Evolutionary conservation across 2,329 filamentous ascomycete genomes (phyloP).

Genomic region (Raffaelea arxii): DNA sequence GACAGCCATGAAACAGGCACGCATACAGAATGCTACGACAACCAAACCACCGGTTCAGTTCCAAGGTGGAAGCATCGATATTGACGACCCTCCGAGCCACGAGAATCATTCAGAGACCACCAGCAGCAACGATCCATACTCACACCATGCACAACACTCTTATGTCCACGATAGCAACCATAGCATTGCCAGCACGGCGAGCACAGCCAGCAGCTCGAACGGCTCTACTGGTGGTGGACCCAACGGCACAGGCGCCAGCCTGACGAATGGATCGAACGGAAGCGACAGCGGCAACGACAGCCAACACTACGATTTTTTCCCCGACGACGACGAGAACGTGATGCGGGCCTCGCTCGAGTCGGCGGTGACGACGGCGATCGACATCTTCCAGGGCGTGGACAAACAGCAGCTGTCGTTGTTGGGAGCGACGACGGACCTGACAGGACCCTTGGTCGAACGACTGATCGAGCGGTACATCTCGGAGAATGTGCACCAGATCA

Average conservation of each 20-base stretch:
- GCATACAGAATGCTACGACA: slow-evolving; percentile 35
- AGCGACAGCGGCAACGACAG: slow-evolving; percentile 30
- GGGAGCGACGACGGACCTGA: slow-evolving; percentile 86
- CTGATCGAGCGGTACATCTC: slow-evolving; percentile 91
- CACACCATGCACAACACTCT: too few species aligned
- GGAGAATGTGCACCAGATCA: slow-evolving; percentile 81
- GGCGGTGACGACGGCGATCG: slow-evolving; percentile 85
- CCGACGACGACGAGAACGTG: slow-evolving; percentile 83
- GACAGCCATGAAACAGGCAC: slow-evolving; percentile 43
- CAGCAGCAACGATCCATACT: background rate
- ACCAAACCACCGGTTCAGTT: slow-evolving; percentile 23
- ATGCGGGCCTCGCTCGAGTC: slow-evolving; percentile 86
- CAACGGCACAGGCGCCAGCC: background rate
- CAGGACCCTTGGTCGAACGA: slow-evolving; percentile 82
- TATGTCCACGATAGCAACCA: background rate
- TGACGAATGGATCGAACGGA: background rate
- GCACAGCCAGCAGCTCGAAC: background rate
- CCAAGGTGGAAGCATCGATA: slow-evolving; percentile 11
- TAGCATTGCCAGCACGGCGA: background rate
- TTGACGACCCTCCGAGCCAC: background rate
- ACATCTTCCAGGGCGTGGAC: slow-evolving; percentile 90
- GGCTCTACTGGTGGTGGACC: too few species aligned
- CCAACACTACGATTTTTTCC: slow-evolving; percentile 61
- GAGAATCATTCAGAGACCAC: background rate
- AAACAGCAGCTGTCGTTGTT: slow-evolving; percentile 89